These are phyloP conservation scores for Dipodascus geniculatus DNA, from an alignment of 805 yeast species.

Conservation along the genomic window DNA sequence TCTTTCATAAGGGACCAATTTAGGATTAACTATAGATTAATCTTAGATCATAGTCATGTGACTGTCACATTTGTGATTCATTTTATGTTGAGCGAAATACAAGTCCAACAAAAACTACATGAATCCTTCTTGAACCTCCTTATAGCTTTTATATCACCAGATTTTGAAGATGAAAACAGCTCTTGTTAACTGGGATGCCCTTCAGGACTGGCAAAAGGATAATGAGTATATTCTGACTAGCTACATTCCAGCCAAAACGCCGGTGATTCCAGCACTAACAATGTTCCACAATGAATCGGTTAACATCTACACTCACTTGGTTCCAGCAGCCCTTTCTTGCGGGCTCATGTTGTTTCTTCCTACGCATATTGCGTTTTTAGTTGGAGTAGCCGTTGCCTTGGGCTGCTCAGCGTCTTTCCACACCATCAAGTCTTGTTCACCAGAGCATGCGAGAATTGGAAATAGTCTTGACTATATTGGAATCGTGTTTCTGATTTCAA, in stretches of 20 bases:
- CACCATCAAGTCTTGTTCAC: slow-evolving; percentile 55
- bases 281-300: slow-evolving; percentile 62
- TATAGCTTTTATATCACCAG: no score
- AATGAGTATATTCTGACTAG: slow-evolving; percentile 56
- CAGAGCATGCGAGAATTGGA: slow-evolving; percentile 39
- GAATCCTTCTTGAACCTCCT: no score
- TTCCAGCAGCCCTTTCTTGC: slow-evolving; percentile 23
- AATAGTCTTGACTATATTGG: slow-evolving; percentile 70
- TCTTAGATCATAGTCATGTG: no score
- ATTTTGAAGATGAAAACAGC: no score
- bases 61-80: no score
- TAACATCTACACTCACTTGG: slow-evolving; percentile 56
- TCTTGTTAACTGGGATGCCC: slow-evolving; percentile 38
- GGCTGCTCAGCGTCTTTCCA: slow-evolving; percentile 58
- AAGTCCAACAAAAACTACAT: no score
- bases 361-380: slow-evolving; percentile 28
- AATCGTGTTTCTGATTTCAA: slow-evolving; percentile 53
- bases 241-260: slow-evolving; percentile 40
- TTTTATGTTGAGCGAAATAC: no score
- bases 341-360: slow-evolving; percentile 8
- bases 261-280: slow-evolving; percentile 37
- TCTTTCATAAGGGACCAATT: slow-evolving; percentile 10
- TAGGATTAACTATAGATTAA: background rate
- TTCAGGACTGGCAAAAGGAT: slow-evolving; percentile 66
- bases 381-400: slow-evolving; percentile 49